Evolutionary conservation across 2,329 filamentous ascomycete species (phyloP).

Genomic region (Cadophora luteo-olivacea): DNA sequence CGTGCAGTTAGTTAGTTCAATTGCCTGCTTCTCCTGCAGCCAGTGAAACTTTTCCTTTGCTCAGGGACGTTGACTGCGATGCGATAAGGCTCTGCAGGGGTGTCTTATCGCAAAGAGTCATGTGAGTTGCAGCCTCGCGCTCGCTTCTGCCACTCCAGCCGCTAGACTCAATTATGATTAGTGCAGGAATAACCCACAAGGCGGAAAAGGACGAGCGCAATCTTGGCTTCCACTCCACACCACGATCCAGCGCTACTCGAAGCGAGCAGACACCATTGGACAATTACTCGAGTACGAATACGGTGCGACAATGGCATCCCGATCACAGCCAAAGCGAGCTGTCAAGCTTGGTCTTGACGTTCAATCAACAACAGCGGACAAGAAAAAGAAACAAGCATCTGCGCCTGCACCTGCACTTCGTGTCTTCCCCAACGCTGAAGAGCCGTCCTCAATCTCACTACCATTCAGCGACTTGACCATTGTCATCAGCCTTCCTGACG

Average conservation of each 20-base stretch:
- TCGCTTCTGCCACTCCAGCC: too few species aligned
- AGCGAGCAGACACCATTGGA: neutral
- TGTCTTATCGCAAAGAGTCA: neutral
- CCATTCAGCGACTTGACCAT: neutral
- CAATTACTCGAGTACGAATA: neutral
- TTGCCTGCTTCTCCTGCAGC: neutral
- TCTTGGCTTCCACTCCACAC: too few species aligned
- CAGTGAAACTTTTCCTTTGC: conserved; percentile 3
- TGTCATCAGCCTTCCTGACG: neutral
- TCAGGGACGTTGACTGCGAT: neutral
- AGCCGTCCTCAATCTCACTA: neutral
- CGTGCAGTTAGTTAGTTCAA: neutral
- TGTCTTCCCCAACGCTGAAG: neutral
- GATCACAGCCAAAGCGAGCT: neutral
- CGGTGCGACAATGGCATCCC: neutral
- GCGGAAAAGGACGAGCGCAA: too few species aligned
- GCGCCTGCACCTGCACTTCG: neutral
- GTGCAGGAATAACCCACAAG: too few species aligned
- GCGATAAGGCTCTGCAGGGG: neutral
- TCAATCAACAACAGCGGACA: neutral
- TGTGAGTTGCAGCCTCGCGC: neutral
- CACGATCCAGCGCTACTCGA: neutral
- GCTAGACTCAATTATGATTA: too few species aligned
- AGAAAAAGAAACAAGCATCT: neutral
- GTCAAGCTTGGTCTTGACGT: neutral